Evolutionary conservation across 345 rosid species (phyloP).

Genomic region (Isatis tinctoria): DNA sequence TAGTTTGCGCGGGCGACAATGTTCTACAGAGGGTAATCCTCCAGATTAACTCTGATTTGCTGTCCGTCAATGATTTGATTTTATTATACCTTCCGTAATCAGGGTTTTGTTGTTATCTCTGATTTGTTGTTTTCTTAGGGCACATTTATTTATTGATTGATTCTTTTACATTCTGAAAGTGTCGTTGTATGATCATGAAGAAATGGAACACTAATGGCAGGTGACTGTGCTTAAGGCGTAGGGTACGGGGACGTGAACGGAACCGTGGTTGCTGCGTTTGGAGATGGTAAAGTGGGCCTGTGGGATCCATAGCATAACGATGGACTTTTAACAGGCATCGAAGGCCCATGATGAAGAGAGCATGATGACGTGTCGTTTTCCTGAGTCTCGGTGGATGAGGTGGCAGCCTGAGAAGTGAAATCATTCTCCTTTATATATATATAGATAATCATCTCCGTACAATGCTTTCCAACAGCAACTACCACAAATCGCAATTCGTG

Average conservation of each 20-base stretch:
- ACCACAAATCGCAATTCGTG: no score
- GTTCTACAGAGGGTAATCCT: slow-evolving; percentile 36
- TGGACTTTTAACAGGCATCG: not conserved
- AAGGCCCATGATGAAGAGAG: not conserved
- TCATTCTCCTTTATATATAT: no score
- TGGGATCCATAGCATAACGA: not conserved
- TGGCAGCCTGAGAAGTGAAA: no score
- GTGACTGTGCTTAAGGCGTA: slow-evolving; percentile 33
- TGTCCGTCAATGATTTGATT: slow-evolving; percentile 8
- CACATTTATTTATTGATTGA: not conserved
- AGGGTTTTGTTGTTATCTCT: slow-evolving; percentile 12
- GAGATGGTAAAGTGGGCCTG: not conserved
- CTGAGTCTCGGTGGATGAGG: no score
- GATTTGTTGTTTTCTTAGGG: not conserved
- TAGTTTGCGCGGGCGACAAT: not conserved
- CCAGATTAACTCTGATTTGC: not conserved
- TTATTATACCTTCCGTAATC: slow-evolving; percentile 5
- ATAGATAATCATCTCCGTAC: no score
- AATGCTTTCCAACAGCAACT: no score
- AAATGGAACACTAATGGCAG: slow-evolving; percentile 22
- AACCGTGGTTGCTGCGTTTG: not conserved
- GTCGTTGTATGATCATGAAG: slow-evolving; percentile 34
- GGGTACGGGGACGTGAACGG: slow-evolving; percentile 28
- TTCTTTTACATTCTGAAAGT: not conserved
- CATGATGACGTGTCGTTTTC: no score